A percentile compares a stretch with the other conserved stretches of the same genome.
phyloP scores from a whole-genome alignment of 768 basidiomycete genomes.

The Pleurotus platypus region DNA sequence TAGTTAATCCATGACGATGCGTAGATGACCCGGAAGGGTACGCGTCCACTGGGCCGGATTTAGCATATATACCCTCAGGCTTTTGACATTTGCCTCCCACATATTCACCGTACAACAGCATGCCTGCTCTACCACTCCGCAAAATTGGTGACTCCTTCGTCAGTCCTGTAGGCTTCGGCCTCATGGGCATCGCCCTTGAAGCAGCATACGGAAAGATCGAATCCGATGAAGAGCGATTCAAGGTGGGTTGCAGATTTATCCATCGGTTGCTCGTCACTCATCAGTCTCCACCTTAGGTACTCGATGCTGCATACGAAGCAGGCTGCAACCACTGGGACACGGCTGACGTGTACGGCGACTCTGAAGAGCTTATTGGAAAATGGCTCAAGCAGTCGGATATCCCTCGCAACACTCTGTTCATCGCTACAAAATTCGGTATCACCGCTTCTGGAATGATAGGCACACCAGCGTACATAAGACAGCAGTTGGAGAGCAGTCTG shows the following conservation, averaged over 20 bases:
- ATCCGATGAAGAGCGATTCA: constrained; percentile 56
- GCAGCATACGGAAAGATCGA: constrained; percentile 27
- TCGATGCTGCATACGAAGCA: constrained; percentile 36
- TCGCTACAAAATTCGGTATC: constrained; percentile 51
- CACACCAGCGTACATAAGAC: constrained; percentile 32
- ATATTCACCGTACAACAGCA: neutral
- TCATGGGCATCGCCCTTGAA: constrained; percentile 42
- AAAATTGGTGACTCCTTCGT: constrained; percentile 35
- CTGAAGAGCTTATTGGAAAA: constrained; percentile 32
- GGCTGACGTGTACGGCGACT: constrained; percentile 41
- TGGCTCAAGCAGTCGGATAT: constrained; percentile 10
- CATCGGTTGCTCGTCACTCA: neutral
- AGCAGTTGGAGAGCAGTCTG: constrained; percentile 30
- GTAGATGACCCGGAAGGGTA: too few species aligned
- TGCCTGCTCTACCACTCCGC: neutral
- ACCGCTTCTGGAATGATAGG: constrained; percentile 22
- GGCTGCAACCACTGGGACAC: constrained; percentile 49
- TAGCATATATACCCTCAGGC: too few species aligned
- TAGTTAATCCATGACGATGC: too few species aligned
- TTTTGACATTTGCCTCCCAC: too few species aligned
- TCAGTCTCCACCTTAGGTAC: constrained; percentile 19
- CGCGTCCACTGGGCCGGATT: too few species aligned
- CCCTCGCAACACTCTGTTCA: constrained; percentile 24
- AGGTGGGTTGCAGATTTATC: constrained; percentile 30
- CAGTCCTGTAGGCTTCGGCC: constrained; percentile 45